phyloP scores from a whole-genome alignment of 305 asterid genomes.

The Fraxinus sp. region DNA sequence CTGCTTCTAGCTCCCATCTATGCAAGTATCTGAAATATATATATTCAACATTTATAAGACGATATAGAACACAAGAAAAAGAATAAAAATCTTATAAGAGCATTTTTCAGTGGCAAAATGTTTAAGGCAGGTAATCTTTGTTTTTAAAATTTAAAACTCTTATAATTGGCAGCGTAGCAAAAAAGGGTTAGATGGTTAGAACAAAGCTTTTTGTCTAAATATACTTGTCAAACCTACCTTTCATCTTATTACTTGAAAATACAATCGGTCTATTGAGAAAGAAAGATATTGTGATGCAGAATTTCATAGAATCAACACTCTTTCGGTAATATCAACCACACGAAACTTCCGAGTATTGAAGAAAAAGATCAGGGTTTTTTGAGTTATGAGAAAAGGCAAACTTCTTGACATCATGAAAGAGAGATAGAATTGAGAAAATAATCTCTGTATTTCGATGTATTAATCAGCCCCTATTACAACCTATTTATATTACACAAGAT shows the following conservation, averaged over 20 bases:
- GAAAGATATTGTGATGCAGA: background rate
- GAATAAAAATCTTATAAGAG: background rate
- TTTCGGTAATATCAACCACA: background rate
- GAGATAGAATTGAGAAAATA: background rate
- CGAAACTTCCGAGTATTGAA: background rate
- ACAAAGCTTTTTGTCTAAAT: background rate
- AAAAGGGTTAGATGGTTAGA: background rate
- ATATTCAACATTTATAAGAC: constrained; percentile 17
- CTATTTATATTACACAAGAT: background rate
- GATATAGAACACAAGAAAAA: constrained; percentile 12
- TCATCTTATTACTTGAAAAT: background rate
- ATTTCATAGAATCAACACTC: background rate
- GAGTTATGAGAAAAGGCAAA: background rate
- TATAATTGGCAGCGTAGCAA: background rate
- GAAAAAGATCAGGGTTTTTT: background rate
- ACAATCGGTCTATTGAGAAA: background rate
- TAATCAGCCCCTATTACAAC: background rate
- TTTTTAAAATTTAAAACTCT: background rate
- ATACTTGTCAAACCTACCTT: background rate
- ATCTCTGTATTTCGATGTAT: background rate
- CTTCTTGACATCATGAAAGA: background rate
- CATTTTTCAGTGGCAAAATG: background rate
- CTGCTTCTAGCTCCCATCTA: constrained; percentile 91
- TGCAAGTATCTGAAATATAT: constrained; percentile 63
- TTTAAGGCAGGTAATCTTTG: background rate